phyloP scores from a whole-genome alignment of 305 asterid genomes.

The Fraxinus xanthoxyloides region DNA sequence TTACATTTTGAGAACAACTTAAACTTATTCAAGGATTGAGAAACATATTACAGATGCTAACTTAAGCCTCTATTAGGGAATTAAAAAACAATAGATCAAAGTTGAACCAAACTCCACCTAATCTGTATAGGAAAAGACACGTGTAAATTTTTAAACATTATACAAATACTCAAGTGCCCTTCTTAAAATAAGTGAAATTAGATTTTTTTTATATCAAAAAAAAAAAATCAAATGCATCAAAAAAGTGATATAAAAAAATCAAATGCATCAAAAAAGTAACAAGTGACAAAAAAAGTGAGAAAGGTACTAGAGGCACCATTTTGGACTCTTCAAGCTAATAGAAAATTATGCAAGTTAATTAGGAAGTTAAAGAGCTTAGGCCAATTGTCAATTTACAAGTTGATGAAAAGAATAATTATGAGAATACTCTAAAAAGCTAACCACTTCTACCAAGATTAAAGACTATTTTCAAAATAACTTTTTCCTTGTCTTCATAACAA shows the following conservation, averaged over 20 bases:
- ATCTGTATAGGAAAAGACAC: neutral
- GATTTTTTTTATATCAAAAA: neutral
- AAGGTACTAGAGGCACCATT: neutral
- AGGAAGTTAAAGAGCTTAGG: constrained; percentile 5
- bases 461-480: neutral
- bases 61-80: neutral
- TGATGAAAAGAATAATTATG: constrained; percentile 9
- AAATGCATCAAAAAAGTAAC: constrained; percentile 9
- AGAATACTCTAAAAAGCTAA: neutral
- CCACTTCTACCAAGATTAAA: constrained; percentile 1
- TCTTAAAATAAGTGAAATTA: neutral
- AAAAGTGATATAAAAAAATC: neutral
- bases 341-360: neutral
- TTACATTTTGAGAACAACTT: neutral
- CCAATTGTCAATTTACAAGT: constrained; percentile 1
- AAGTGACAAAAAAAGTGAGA: neutral
- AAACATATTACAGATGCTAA: neutral
- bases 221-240: neutral
- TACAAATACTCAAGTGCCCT: neutral
- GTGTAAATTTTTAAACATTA: neutral
- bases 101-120: neutral
- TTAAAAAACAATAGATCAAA: neutral
- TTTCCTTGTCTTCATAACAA: neutral
- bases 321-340: constrained; percentile 7
- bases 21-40: constrained; percentile 5